Percentiles rank a stretch among this genome's conserved stretches.
Evolutionary conservation across 805 yeast genomes (phyloP).

Genomic region (Yarrowia keelungensis): DNA sequence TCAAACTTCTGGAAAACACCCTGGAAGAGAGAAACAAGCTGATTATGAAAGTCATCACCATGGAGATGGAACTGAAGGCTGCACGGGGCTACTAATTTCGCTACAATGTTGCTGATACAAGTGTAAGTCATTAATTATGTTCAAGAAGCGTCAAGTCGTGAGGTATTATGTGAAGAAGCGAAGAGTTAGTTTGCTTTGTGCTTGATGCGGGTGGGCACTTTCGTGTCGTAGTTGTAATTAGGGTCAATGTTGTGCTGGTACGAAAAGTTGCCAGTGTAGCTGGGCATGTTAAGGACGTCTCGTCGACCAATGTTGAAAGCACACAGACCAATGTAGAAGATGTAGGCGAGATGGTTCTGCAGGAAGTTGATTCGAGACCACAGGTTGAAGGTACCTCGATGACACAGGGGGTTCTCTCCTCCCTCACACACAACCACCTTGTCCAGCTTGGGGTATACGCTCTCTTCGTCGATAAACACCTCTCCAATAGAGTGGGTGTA

Average conservation of each 20-base stretch:
- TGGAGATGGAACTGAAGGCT: slow-evolving; percentile 7
- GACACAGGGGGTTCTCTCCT: slow-evolving; percentile 39
- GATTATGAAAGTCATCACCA: not conserved
- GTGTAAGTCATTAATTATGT: not conserved
- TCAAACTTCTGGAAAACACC: not conserved
- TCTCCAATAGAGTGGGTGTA: slow-evolving; percentile 31
- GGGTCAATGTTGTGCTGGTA: not conserved
- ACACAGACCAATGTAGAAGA: slow-evolving; percentile 32
- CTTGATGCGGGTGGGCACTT: not conserved
- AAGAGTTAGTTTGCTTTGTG: not conserved
- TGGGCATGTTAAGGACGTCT: slow-evolving; percentile 13
- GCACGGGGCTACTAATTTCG: not conserved
- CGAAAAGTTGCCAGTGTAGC: slow-evolving; percentile 17
- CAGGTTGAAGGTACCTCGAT: slow-evolving; percentile 24
- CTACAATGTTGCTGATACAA: not conserved
- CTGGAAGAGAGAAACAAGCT: slow-evolving; percentile 13
- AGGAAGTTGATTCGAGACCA: slow-evolving; percentile 18
- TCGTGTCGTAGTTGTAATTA: slow-evolving; percentile 1
- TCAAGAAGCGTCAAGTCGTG: not conserved
- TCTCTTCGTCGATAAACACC: not conserved
- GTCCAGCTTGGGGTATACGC: slow-evolving; percentile 2
- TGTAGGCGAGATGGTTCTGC: slow-evolving; percentile 32
- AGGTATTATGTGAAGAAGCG: not conserved
- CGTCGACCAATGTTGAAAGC: slow-evolving; percentile 11
- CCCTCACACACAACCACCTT: slow-evolving; percentile 28